These are phyloP conservation scores for Anisodus tanguticus DNA, from an alignment of 257 asterid genomes.

Conservation along the genomic window DNA sequence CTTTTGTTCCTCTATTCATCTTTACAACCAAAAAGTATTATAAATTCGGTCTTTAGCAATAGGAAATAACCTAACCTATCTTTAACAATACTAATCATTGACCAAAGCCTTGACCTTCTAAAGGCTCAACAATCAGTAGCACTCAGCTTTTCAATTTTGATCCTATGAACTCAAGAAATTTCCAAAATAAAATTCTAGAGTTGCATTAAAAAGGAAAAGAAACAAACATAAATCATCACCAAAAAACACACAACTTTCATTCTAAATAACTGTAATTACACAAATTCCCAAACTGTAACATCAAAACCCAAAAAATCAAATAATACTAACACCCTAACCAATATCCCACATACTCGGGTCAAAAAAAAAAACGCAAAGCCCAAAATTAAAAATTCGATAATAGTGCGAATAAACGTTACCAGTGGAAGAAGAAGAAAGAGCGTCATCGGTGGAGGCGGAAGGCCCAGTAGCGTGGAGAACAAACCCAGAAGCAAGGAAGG, in stretches of 20 bases:
- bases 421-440: constrained; percentile 48
- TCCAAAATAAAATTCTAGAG: neutral
- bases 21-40: neutral
- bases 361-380: too few species aligned
- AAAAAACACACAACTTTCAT: neutral
- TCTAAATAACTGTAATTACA: neutral
- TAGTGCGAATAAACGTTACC: constrained; percentile 42
- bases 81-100: neutral
- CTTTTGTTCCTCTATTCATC: neutral
- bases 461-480: constrained; percentile 68
- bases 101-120: neutral
- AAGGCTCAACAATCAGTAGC: constrained; percentile 7
- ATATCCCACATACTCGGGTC: neutral
- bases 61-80: neutral
- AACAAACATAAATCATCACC: neutral
- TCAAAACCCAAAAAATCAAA: constrained; percentile 14
- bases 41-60: neutral
- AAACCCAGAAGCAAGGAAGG: constrained; percentile 69
- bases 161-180: neutral
- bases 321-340: neutral
- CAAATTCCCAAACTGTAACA: neutral
- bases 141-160: neutral
- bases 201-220: neutral
- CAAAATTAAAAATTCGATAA: neutral
- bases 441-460: constrained; percentile 57